These are phyloP conservation scores for Casuarina cunninghamiana DNA, from an alignment of 306 rosid species.

Conservation along the genomic window DNA sequence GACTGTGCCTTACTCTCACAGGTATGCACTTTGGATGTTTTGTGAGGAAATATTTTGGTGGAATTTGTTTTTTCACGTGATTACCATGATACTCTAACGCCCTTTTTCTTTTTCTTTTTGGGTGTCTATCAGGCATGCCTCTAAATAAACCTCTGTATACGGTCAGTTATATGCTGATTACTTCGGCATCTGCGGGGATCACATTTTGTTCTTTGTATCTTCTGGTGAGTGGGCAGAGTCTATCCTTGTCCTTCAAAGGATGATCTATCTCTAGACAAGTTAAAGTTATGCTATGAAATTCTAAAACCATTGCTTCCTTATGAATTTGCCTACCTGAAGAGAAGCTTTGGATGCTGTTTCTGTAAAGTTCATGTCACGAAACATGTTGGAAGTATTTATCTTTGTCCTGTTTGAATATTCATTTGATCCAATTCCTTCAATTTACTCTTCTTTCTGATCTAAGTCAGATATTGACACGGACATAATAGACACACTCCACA, in stretches of 20 bases:
- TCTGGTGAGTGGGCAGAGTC: constrained; percentile 55
- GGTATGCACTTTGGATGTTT: constrained; percentile 36
- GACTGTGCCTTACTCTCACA: constrained; percentile 48
- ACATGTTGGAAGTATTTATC: neutral
- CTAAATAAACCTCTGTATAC: constrained; percentile 76
- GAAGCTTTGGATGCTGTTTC: neutral
- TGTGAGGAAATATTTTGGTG: constrained; percentile 13
- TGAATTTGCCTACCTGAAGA: neutral
- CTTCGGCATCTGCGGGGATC: constrained; percentile 74
- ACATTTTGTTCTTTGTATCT: constrained; percentile 67
- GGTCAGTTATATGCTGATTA: constrained; percentile 79
- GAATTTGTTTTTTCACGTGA: constrained; percentile 6
- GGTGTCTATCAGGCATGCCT: constrained; percentile 65
- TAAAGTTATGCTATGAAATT: neutral
- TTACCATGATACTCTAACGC: neutral
- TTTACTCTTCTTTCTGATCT: neutral
- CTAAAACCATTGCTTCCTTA: neutral
- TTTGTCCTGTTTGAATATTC: neutral
- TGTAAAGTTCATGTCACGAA: neutral
- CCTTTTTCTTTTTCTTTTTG: neutral
- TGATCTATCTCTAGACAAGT: neutral
- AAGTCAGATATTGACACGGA: neutral
- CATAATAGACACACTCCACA: neutral
- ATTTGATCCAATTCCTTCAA: neutral
- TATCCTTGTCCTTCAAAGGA: neutral